Conservation (phyloP, 306 rosid species). For the Fragaria ananassa region DNA sequence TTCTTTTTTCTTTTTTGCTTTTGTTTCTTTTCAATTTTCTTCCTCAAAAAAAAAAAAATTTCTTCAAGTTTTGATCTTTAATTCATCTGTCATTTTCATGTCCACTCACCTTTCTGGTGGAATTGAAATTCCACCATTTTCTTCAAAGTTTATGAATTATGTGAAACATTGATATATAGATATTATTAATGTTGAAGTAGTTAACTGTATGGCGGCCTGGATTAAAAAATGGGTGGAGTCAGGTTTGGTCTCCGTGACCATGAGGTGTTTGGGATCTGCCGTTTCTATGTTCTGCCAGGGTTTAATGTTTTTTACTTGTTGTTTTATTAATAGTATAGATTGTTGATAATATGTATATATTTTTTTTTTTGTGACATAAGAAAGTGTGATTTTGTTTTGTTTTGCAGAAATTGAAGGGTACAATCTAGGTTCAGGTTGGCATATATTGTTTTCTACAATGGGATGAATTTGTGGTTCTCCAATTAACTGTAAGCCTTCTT, state of each 20-base stretch:
- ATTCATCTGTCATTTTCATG: slow-evolving; percentile 3
- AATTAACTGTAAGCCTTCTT: slow-evolving; percentile 30
- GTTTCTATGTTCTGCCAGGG: slow-evolving; percentile 5
- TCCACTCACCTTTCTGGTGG: neutral
- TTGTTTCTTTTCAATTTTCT: neutral
- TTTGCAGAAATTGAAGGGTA: slow-evolving; percentile 29
- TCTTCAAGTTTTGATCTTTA: neutral
- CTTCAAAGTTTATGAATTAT: neutral
- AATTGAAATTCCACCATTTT: neutral
- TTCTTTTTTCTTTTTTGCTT: neutral
- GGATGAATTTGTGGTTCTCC: slow-evolving; percentile 33
- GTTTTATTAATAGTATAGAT: slow-evolving; percentile 6
- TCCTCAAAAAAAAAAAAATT: neutral
- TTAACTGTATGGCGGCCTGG: slow-evolving; percentile 3
- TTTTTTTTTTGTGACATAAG: neutral
- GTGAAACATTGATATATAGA: neutral
- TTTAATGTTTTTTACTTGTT: slow-evolving; percentile 12
- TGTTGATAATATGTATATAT: neutral
- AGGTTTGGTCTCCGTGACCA: slow-evolving; percentile 30
- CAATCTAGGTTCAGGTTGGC: slow-evolving; percentile 28
- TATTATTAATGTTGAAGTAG: neutral
- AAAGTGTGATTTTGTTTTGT: slow-evolving; percentile 4
- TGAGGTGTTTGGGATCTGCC: slow-evolving; percentile 28
- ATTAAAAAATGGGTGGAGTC: slow-evolving; percentile 17
- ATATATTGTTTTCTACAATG: slow-evolving; percentile 33